Conservation (phyloP, 352 stramenopile species). For the Globisporangium cylindrosporum region DNA sequence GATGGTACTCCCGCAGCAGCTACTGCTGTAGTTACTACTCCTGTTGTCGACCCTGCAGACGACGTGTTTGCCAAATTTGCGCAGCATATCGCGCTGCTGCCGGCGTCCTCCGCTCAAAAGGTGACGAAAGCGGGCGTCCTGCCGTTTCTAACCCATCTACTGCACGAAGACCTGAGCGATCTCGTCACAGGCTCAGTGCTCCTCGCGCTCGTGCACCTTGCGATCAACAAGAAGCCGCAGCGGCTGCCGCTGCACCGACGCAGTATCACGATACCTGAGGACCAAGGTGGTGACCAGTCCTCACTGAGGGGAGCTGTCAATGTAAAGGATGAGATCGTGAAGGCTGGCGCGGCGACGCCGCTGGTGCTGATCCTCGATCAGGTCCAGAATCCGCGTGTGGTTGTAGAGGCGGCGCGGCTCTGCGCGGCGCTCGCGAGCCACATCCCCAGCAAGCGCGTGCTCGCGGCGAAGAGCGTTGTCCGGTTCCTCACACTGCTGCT, state of each 20-base stretch:
- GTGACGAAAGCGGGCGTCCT: constrained; percentile 53
- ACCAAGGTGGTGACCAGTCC: too few relatives aligned
- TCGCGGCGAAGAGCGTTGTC: constrained; percentile 65
- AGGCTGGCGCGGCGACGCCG: constrained; percentile 40
- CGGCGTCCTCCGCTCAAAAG: constrained; percentile 35
- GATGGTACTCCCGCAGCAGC: constrained; percentile 1
- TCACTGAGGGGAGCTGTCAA: constrained; percentile 11
- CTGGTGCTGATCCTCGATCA: constrained; percentile 52
- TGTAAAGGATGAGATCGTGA: constrained; percentile 70
- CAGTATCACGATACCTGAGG: not conserved
- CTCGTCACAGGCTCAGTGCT: constrained; percentile 63
- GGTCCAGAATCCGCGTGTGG: constrained; percentile 45
- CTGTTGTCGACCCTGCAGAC: constrained; percentile 33
- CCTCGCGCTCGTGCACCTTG: constrained; percentile 62
- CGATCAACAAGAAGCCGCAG: constrained; percentile 48
- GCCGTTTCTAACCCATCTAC: constrained; percentile 58
- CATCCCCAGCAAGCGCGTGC: constrained; percentile 61
- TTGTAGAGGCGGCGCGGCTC: constrained; percentile 51
- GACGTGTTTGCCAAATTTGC: constrained; percentile 70
- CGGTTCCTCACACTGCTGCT: constrained; percentile 43
- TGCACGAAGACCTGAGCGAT: constrained; percentile 53
- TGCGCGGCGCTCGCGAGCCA: constrained; percentile 51
- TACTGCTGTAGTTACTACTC: not conserved
- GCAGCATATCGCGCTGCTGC: constrained; percentile 65
- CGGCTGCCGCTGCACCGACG: constrained; percentile 15